Percentiles rank a stretch among this genome's conserved stretches.
Conservation (phyloP, 768 basidiomycete species). For the Lactarius evosmus region DNA sequence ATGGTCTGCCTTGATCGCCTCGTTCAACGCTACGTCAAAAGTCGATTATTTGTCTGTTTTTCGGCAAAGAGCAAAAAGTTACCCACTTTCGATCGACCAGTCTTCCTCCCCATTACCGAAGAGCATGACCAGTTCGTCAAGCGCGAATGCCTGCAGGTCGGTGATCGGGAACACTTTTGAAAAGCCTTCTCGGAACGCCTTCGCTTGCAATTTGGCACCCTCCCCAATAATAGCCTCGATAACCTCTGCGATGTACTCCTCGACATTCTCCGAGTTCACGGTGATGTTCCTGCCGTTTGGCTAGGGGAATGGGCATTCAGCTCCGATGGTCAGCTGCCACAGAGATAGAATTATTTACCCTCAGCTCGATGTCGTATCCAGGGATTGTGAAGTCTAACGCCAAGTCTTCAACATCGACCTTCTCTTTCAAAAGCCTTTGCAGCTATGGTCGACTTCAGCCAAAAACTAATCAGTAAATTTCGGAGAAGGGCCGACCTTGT, state of each 20-base stretch:
- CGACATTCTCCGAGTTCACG: conserved; percentile 85
- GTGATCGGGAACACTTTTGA: conserved; percentile 93
- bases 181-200: conserved; percentile 92
- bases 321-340: not conserved
- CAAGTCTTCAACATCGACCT: conserved; percentile 78
- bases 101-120: conserved; percentile 98
- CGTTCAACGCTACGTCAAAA: conserved; percentile 63
- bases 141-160: conserved; percentile 88
- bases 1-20: conserved; percentile 94
- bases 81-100: conserved; percentile 88
- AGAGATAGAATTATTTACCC: conserved; percentile 45
- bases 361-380: conserved; percentile 90
- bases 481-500: conserved; percentile 39
- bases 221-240: conserved; percentile 84
- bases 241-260: conserved; percentile 85
- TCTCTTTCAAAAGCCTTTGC: conserved; percentile 46
- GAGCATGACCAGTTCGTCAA: conserved; percentile 92
- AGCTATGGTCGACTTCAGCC: conserved; percentile 17
- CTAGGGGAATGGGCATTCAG: conserved; percentile 38
- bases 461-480: not conserved
- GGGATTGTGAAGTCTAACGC: conserved; percentile 96
- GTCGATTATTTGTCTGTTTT: conserved; percentile 20
- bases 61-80: not conserved
- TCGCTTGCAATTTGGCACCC: conserved; percentile 73
- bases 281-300: conserved; percentile 72